phyloP scores from a whole-genome alignment of 768 basidiomycete genomes.

The Sutorius australiensis region DNA sequence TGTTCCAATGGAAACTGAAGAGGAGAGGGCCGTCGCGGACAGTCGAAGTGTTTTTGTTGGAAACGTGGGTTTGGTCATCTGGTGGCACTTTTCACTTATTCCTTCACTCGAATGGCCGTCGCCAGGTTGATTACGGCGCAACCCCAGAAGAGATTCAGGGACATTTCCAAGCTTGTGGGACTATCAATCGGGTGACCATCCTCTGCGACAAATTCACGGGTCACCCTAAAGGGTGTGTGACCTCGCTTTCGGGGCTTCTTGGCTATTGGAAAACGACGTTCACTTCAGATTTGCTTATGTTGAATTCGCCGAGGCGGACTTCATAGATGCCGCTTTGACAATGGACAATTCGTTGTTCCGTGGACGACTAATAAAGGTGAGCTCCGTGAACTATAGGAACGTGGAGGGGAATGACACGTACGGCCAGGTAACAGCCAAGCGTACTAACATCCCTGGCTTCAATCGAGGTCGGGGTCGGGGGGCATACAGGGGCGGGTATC shows the following conservation, averaged over 20 bases:
- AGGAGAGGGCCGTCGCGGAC: conserved; percentile 81
- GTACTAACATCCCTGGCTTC: conserved; percentile 94
- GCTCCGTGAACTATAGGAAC: conserved; percentile 13
- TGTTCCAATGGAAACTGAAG: conserved; percentile 70
- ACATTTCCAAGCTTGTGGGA: conserved; percentile 96
- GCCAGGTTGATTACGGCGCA: conserved; percentile 92
- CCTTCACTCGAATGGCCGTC: conserved; percentile 7
- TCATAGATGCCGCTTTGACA: conserved; percentile 85
- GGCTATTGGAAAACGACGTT: conserved; percentile 8
- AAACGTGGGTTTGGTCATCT: conserved; percentile 62
- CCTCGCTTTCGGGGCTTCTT: conserved; percentile 11
- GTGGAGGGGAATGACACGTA: not conserved
- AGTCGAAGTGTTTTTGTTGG: conserved; percentile 90
- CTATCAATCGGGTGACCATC: conserved; percentile 98
- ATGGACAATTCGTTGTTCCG: conserved; percentile 97
- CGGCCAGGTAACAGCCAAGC: conserved; percentile 86
- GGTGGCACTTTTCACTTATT: conserved; percentile 4
- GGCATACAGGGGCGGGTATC: conserved; percentile 53
- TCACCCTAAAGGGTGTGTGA: conserved; percentile 88
- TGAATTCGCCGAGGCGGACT: conserved; percentile 92
- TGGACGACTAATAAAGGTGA: conserved; percentile 87
- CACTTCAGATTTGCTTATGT: conserved; percentile 88
- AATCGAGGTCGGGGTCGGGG: conserved; percentile 80
- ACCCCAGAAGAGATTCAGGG: conserved; percentile 98
- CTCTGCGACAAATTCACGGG: conserved; percentile 99